Percentiles rank a stretch among this genome's conserved stretches.
phyloP scores from a whole-genome alignment of 2,329 filamentous ascomycete species.

The Cercospora canescens region DNA sequence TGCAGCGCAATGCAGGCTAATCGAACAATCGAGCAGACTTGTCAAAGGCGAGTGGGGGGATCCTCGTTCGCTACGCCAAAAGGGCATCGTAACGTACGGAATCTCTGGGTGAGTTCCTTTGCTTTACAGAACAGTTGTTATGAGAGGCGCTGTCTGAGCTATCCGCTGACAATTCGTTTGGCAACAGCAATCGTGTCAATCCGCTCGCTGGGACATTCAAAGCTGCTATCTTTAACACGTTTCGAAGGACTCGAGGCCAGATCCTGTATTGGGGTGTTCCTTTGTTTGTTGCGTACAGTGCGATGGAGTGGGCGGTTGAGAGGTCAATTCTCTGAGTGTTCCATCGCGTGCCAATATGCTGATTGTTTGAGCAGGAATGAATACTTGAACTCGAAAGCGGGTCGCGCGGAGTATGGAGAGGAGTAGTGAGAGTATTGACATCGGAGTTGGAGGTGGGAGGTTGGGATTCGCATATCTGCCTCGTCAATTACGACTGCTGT shows the following conservation, averaged over 20 bases:
- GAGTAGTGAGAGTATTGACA: too few species aligned
- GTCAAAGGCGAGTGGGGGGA: constrained; percentile 18
- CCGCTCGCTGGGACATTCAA: constrained; percentile 75
- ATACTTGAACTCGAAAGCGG: constrained; percentile 77
- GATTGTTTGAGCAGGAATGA: constrained; percentile 60
- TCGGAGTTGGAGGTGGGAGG: too few species aligned
- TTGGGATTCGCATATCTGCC: too few species aligned
- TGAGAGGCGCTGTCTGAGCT: background rate
- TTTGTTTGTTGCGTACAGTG: constrained; percentile 73
- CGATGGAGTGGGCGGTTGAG: constrained; percentile 88
- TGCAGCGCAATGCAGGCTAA: background rate
- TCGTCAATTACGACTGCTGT: too few species aligned
- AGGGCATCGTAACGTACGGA: constrained; percentile 67
- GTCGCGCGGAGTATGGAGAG: constrained; percentile 57
- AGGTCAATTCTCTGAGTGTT: constrained; percentile 59
- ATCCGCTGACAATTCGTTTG: background rate
- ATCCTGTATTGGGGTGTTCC: constrained; percentile 86
- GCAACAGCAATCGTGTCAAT: constrained; percentile 74
- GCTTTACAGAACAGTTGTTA: background rate
- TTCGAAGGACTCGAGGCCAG: constrained; percentile 80
- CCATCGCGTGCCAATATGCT: background rate
- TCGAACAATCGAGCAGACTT: background rate
- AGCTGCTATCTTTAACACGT: constrained; percentile 92
- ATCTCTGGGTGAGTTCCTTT: constrained; percentile 52
- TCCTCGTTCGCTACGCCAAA: constrained; percentile 49